Conservation (phyloP, 768 basidiomycete genomes). For the Psilocybe sp. region DNA sequence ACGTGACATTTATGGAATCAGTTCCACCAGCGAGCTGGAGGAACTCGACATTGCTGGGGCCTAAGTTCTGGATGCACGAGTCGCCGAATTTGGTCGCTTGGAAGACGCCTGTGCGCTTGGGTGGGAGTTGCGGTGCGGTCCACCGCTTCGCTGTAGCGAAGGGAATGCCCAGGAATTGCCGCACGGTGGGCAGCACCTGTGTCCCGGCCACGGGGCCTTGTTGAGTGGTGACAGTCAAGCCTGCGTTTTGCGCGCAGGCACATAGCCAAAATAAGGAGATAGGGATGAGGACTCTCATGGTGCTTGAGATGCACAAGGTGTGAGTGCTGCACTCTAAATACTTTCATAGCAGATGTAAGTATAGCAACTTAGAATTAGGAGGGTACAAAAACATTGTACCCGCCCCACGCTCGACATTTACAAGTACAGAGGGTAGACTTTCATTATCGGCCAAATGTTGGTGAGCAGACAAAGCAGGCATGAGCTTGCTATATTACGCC, state of each 20-base stretch:
- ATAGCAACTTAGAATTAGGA: no score
- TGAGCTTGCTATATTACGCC: no score
- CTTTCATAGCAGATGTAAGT: no score
- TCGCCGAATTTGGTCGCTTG: constrained; percentile 25
- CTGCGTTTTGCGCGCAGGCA: constrained; percentile 2
- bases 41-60: constrained; percentile 16
- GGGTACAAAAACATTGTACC: no score
- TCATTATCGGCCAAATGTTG: no score
- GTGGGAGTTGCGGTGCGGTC: constrained; percentile 23
- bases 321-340: no score
- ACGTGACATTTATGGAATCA: constrained; percentile 20
- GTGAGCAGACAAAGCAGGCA: no score
- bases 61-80: constrained; percentile 24
- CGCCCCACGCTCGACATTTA: no score
- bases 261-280: background rate
- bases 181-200: constrained; percentile 21
- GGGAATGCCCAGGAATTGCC: constrained; percentile 32
- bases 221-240: constrained; percentile 25
- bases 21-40: constrained; percentile 17
- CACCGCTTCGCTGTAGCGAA: constrained; percentile 31
- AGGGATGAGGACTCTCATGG: background rate
- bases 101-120: constrained; percentile 12
- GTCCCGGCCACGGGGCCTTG: constrained; percentile 29
- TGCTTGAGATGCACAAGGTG: no score
- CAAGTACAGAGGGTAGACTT: no score